A percentile compares a stretch with the other conserved stretches of the same genome.
Conservation (phyloP, 768 basidiomycete genomes). For the Kwoniella sp. region DNA sequence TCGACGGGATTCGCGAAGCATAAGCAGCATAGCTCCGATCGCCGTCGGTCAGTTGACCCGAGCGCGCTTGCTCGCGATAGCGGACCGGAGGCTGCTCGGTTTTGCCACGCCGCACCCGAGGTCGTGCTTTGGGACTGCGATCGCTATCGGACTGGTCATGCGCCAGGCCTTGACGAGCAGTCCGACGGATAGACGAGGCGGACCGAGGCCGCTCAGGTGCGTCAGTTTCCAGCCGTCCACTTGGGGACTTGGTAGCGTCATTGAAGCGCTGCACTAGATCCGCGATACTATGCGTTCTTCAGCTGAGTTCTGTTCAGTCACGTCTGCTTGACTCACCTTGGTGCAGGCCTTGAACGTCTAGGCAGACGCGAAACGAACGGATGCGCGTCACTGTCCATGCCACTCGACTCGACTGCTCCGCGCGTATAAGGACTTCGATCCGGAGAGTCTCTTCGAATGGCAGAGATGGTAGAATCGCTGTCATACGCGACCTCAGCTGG, state of each 20-base stretch:
- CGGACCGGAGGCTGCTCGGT: slow-evolving; percentile 37
- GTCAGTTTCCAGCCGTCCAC: too few species aligned
- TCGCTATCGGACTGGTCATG: slow-evolving; percentile 70
- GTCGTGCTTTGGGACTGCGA: slow-evolving; percentile 54
- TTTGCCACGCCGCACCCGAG: slow-evolving; percentile 39
- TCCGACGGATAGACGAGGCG: slow-evolving; percentile 21
- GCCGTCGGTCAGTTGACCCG: slow-evolving; percentile 70
- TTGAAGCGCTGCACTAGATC: slow-evolving; percentile 64
- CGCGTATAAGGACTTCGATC: slow-evolving; percentile 2
- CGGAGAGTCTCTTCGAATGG: slow-evolving; percentile 25
- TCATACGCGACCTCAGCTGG: slow-evolving; percentile 35
- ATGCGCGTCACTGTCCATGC: slow-evolving; percentile 38
- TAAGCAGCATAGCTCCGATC: slow-evolving; percentile 91
- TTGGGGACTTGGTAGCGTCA: slow-evolving; percentile 17
- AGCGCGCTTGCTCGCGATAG: slow-evolving; percentile 47
- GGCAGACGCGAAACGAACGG: slow-evolving; percentile 48
- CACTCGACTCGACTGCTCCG: slow-evolving; percentile 38
- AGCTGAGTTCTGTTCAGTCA: background rate
- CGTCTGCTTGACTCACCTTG: slow-evolving; percentile 25
- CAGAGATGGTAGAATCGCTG: slow-evolving; percentile 53
- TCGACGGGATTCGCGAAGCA: slow-evolving; percentile 60
- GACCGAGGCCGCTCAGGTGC: slow-evolving; percentile 26
- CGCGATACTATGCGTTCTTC: slow-evolving; percentile 56
- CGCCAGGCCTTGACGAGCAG: slow-evolving; percentile 7
- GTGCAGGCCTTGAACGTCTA: slow-evolving; percentile 42